Evolutionary conservation across 352 stramenopile species (phyloP).

Genomic region (Ophiocytium majus): DNA sequence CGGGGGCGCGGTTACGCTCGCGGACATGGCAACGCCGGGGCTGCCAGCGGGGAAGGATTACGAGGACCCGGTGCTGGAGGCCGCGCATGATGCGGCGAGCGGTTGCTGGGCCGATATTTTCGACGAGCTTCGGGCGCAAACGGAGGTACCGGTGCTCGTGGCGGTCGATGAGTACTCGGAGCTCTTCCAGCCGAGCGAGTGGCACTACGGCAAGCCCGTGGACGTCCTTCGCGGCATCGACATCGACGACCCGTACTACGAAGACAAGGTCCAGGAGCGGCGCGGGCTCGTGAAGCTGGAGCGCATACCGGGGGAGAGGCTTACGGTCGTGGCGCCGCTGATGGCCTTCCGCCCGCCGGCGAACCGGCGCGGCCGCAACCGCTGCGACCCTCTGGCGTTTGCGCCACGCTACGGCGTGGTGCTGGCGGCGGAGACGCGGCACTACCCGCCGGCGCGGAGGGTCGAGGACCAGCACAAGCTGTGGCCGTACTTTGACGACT

Average conservation of each 20-base stretch:
- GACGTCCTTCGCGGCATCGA: conserved; percentile 1
- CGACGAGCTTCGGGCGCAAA: conserved; percentile 31
- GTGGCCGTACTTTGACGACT: conserved; percentile 31
- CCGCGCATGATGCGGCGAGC: conserved; percentile 26
- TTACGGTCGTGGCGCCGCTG: conserved; percentile 15
- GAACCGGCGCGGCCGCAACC: conserved; percentile 30
- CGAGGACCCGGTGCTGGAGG: conserved; percentile 27
- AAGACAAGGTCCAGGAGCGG: not conserved
- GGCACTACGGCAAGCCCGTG: conserved; percentile 37
- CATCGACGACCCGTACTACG: conserved; percentile 4
- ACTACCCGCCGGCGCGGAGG: conserved; percentile 37
- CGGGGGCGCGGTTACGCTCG: not conserved
- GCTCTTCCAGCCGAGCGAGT: conserved; percentile 41
- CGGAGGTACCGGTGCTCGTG: conserved; percentile 40
- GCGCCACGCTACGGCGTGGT: conserved; percentile 13
- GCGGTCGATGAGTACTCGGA: conserved; percentile 52
- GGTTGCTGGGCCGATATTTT: conserved; percentile 33
- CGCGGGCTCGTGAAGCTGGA: conserved; percentile 22
- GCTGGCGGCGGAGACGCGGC: conserved; percentile 26
- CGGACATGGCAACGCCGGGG: not conserved
- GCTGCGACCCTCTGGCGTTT: not conserved
- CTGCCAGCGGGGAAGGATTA: conserved; percentile 24
- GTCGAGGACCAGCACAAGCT: conserved; percentile 34
- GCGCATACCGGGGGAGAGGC: not conserved
- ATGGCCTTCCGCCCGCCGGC: conserved; percentile 28